A percentile compares a stretch with the other conserved stretches of the same genome.
These are phyloP conservation scores for Chytriomyces hyalinus DNA, from an alignment of 192 early-diverging fungal species.

Conservation along the genomic window DNA sequence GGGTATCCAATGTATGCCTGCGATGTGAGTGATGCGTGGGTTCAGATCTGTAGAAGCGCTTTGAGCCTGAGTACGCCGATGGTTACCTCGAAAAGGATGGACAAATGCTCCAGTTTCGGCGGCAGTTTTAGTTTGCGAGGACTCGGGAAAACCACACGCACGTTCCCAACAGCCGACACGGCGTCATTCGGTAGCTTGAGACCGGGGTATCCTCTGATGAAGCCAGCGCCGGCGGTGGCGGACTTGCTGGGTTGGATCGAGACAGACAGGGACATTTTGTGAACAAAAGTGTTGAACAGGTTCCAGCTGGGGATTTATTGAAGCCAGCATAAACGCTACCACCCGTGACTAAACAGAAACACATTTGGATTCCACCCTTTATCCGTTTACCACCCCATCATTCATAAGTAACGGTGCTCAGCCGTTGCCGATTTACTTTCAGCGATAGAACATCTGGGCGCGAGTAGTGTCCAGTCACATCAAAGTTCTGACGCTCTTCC, in stretches of 20 bases:
- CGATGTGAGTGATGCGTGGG: background rate
- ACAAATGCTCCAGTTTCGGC: background rate
- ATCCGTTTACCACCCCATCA: too few species aligned
- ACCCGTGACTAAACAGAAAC: too few species aligned
- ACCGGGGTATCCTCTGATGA: background rate
- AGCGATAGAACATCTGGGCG: slow-evolving; percentile 17
- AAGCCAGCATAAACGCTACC: too few species aligned
- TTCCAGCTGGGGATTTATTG: too few species aligned
- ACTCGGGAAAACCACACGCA: background rate
- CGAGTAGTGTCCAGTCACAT: slow-evolving; percentile 14
- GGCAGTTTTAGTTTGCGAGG: background rate
- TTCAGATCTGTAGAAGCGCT: too few species aligned
- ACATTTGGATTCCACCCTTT: too few species aligned
- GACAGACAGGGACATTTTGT: background rate
- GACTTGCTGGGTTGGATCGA: background rate
- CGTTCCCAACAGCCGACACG: background rate
- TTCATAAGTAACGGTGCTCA: background rate
- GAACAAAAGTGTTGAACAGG: too few species aligned
- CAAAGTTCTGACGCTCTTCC: slow-evolving; percentile 9
- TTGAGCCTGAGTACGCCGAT: too few species aligned
- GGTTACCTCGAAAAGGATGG: background rate
- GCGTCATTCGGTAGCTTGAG: background rate
- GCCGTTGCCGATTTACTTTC: slow-evolving; percentile 5
- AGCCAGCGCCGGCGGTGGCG: background rate
- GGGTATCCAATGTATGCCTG: slow-evolving; percentile 6